A percentile compares a stretch with the other conserved stretches of the same genome.
Evolutionary conservation across 1,284 basidiomycete species (phyloP).

Genomic region (Trichosporon sp.): DNA sequence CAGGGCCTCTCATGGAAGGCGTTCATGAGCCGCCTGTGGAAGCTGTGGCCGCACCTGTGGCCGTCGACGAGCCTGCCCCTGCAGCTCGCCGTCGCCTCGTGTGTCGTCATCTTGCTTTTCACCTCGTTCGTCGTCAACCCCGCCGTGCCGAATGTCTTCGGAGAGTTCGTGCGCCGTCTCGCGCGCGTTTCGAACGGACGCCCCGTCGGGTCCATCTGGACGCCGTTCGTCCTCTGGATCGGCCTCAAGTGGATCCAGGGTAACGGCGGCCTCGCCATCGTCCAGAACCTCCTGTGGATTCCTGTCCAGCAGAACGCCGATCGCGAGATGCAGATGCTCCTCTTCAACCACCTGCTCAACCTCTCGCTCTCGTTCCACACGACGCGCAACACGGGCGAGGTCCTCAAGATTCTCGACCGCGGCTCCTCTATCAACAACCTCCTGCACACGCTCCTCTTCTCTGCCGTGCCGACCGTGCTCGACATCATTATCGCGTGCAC

Average conservation of each 20-base stretch:
- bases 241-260: conserved; percentile 28
- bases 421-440: conserved; percentile 97
- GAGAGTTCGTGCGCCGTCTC: conserved; percentile 33
- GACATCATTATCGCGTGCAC: conserved; percentile 95
- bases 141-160: conserved; percentile 32
- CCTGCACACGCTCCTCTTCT: conserved; percentile 84
- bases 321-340: conserved; percentile 83
- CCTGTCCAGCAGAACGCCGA: conserved; percentile 93
- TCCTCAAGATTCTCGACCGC: conserved; percentile 93
- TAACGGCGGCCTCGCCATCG: conserved; percentile 66
- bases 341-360: conserved; percentile 86
- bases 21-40: conserved; percentile 32
- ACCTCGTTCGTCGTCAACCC: conserved; percentile 28
- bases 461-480: conserved; percentile 86
- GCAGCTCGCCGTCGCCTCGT: conserved; percentile 33
- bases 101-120: conserved; percentile 26
- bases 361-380: conserved; percentile 91
- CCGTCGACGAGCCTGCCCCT: conserved; percentile 39
- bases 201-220: conserved; percentile 22
- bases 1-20: conserved; percentile 28
- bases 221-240: conserved; percentile 34
- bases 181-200: conserved; percentile 18
- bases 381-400: conserved; percentile 91
- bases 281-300: conserved; percentile 93
- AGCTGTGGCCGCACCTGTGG: conserved; percentile 40